Conservation (phyloP, 2,329 filamentous ascomycete species). For the Didymella exigua region DNA sequence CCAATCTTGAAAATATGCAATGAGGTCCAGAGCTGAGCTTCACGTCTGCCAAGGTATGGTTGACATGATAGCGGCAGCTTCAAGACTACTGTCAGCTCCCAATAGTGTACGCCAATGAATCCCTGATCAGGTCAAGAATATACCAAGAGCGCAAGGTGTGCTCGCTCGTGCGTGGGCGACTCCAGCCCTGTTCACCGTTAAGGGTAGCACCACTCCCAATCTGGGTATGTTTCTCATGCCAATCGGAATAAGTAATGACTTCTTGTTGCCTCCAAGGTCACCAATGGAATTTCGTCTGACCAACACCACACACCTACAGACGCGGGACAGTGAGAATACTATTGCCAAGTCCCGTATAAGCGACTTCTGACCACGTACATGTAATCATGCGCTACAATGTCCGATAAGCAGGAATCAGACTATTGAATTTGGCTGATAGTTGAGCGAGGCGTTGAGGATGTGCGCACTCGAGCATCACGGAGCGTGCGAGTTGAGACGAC, state of each 20-base stretch:
- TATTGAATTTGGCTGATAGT: constrained; percentile 22
- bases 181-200: neutral
- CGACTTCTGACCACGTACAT: neutral
- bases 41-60: neutral
- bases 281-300: neutral
- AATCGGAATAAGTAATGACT: neutral
- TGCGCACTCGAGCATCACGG: constrained; percentile 9
- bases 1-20: neutral
- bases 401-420: neutral
- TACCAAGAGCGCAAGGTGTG: neutral
- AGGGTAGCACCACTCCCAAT: neutral
- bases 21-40: neutral
- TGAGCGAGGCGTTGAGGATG: neutral
- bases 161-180: neutral
- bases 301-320: neutral
- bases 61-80: neutral
- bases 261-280: neutral
- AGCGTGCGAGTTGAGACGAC: neutral
- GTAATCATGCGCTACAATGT: neutral
- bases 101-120: neutral
- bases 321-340: neutral
- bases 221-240: neutral
- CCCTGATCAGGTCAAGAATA: neutral
- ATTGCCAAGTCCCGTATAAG: neutral
- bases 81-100: neutral